Conservation (phyloP, 306 rosid genomes). For the Delonix regia region DNA sequence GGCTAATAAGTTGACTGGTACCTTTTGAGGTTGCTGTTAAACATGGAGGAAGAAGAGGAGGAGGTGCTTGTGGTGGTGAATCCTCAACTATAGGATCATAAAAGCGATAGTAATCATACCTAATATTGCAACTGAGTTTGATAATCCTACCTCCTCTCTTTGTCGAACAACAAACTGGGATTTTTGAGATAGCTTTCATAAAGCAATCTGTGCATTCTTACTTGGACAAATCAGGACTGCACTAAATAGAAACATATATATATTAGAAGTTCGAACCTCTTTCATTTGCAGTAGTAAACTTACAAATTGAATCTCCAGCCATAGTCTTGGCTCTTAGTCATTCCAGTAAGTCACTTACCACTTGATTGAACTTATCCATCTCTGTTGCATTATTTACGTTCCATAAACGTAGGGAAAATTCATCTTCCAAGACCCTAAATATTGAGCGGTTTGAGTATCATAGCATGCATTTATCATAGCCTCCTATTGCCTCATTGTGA, state of each 20-base stretch:
- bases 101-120: background rate
- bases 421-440: background rate
- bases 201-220: conserved; percentile 19
- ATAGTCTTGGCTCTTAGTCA: background rate
- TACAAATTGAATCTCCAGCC: background rate
- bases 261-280: background rate
- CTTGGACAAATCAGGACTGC: conserved; percentile 30
- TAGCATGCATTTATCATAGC: background rate
- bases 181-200: rapidly evolving
- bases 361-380: background rate
- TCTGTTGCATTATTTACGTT: background rate
- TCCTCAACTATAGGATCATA: background rate
- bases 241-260: conserved; percentile 31
- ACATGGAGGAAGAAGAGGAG: background rate
- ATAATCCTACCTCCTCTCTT: background rate
- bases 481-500: background rate
- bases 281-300: conserved; percentile 12
- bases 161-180: background rate
- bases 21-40: too few species aligned
- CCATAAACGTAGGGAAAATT: background rate
- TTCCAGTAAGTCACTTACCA: background rate
- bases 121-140: conserved; percentile 29
- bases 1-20: background rate
- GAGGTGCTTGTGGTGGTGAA: background rate
- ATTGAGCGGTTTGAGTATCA: background rate